phyloP scores from a whole-genome alignment of 208 protist species.

The Acanthamoeba triangularis region DNA sequence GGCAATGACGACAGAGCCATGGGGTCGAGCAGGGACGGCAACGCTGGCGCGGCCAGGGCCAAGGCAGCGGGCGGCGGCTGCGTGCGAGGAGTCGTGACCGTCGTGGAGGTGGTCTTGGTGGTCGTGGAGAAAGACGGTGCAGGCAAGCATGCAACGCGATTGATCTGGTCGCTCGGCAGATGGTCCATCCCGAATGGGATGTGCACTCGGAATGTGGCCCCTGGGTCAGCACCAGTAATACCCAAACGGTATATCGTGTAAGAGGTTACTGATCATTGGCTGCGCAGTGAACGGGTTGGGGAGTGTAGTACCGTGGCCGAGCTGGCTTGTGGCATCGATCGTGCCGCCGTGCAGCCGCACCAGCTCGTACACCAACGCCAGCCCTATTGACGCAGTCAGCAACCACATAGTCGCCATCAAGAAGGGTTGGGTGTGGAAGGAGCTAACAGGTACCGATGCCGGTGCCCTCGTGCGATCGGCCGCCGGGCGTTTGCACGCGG shows the following conservation, averaged over 20 bases:
- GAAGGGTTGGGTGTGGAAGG: not conserved
- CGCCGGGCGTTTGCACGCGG: slow-evolving; percentile 62
- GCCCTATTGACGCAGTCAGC: slow-evolving; percentile 23
- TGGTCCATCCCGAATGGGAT: slow-evolving; percentile 25
- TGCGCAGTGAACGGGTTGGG: not conserved
- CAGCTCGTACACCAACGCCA: slow-evolving; percentile 77
- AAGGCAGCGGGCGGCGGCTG: not conserved
- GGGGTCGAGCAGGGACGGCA: not conserved
- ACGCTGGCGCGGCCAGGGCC: not conserved
- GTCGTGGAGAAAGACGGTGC: not conserved
- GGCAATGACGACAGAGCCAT: not conserved
- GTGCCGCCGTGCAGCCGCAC: slow-evolving; percentile 79
- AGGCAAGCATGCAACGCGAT: not conserved
- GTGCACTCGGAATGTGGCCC: slow-evolving; percentile 39
- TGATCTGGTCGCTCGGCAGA: slow-evolving; percentile 14
- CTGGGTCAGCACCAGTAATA: not conserved
- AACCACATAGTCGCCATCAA: too few species aligned
- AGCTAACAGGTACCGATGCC: not conserved
- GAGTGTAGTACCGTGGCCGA: not conserved
- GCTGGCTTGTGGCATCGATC: not conserved
- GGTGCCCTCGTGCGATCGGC: slow-evolving; percentile 64
- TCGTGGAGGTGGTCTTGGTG: not conserved
- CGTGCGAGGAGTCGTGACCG: not conserved
- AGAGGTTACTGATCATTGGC: not conserved
- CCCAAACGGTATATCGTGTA: not conserved